Base-by-base conservation (phyloP, 129 eudicot species). In the Tanacetum coccineum region DNA sequence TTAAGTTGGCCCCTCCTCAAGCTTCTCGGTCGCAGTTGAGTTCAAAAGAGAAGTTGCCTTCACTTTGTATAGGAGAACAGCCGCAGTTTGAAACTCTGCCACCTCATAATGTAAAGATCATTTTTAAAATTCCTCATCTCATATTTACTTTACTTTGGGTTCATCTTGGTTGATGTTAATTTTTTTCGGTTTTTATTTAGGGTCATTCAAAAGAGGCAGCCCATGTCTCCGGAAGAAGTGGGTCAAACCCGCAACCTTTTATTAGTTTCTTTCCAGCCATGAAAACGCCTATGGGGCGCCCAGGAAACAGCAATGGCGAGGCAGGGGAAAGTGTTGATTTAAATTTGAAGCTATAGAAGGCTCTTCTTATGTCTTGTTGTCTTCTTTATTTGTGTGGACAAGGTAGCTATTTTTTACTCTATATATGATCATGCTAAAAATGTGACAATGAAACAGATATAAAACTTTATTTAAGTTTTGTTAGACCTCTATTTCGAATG, bases 1-100 rank as follows among this genome's bases (percentile, higher is more conserved):
- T 90, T 78, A 75, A 84, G 72, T 71, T 90, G 64, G 97, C 89
- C 32, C 97, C 88, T 70, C 89, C 97, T 19, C 67, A 74, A 32
- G 55, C 83, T 59, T 59, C 58, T 49, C 65, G 58, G 53, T 44
- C 14, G 51, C 64, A 36, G 13, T 68, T 17, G 17, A 51, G 59
- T 61, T 66, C 67, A 42, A 83, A 79, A 44, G 70, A 64, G 2
- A 79, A 54, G 54, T 55, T 79, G 55, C 72, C 75, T 66, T 76
- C 75, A 17, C 70, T 78, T n/a, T 66, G 77, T 72, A 56, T 68
- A 30, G 71, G 28, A 61, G 75, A 76, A 53, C 80, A 76, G 28
- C 18, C 75, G 39, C 75, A 68, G 9, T 61, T 61, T 20, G 80
- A 76, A 57, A 68, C 45, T 1, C 55, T 68, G 21, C 45, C 73